A percentile compares a stretch with the other conserved stretches of the same genome.
These are phyloP conservation scores for Blastobotrys ciferrii DNA, from an alignment of 1,139 yeast species.

Conservation along the genomic window DNA sequence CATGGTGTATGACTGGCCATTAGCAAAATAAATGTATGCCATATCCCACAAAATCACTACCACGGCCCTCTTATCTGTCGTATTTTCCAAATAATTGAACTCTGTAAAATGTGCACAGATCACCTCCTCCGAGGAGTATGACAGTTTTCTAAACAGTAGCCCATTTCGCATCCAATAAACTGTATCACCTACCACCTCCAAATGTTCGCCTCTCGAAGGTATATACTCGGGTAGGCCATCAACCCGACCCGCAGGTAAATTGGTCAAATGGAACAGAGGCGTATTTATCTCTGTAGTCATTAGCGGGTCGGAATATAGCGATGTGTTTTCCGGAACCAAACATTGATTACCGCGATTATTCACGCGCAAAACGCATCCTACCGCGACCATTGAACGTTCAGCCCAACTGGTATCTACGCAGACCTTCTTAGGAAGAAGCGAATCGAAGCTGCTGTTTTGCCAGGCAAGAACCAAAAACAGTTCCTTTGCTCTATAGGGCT, in stretches of 20 bases:
- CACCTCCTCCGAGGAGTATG: slow-evolving; percentile 47
- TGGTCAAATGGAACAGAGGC: neutral
- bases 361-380: too few relatives aligned
- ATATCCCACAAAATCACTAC: slow-evolving; percentile 31
- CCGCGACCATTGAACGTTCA: too few relatives aligned
- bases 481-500: too few relatives aligned
- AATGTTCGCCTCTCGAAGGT: slow-evolving; percentile 16
- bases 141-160: slow-evolving; percentile 47
- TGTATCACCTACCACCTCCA: slow-evolving; percentile 29
- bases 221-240: slow-evolving; percentile 7
- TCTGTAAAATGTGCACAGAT: slow-evolving; percentile 50
- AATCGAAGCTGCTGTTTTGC: too few relatives aligned
- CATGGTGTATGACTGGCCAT: slow-evolving; percentile 57
- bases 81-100: slow-evolving; percentile 32
- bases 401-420: too few relatives aligned
- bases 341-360: too few relatives aligned
- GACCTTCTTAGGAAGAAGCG: too few relatives aligned
- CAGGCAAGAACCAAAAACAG: too few relatives aligned
- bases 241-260: neutral
- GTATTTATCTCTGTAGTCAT: slow-evolving; percentile 3
- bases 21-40: slow-evolving; percentile 52
- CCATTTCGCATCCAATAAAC: slow-evolving; percentile 53
- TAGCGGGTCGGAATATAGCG: neutral
- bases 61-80: slow-evolving; percentile 18
- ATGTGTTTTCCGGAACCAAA: too few relatives aligned